These are phyloP conservation scores for Cutaneotrichosporon sp. DNA, from an alignment of 1,284 basidiomycete genomes.

Conservation along the genomic window DNA sequence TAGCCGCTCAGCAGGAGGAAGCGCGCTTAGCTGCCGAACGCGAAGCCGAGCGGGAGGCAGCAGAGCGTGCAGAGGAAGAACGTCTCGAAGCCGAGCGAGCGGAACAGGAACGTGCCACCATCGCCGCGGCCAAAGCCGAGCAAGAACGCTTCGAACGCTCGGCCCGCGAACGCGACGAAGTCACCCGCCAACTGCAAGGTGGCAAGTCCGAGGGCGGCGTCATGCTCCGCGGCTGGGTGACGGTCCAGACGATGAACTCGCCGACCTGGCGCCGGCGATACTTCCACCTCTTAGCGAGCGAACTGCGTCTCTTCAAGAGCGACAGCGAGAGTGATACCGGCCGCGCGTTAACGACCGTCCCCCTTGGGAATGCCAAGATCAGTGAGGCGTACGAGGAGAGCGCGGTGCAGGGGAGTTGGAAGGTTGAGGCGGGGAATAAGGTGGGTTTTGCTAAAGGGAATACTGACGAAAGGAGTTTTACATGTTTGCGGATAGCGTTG, in stretches of 20 bases:
- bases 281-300: conserved; percentile 37
- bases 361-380: conserved; percentile 1
- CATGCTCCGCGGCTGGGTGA: conserved; percentile 49
- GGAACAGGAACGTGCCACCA: not conserved
- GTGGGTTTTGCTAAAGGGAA: conserved; percentile 22
- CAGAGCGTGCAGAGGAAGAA: conserved; percentile 16
- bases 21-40: conserved; percentile 3
- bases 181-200: conserved; percentile 14
- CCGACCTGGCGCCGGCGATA: conserved; percentile 46
- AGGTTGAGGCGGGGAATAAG: conserved; percentile 34
- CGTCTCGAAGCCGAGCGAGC: conserved; percentile 12
- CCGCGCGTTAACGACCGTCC: conserved; percentile 10
- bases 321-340: conserved; percentile 9
- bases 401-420: conserved; percentile 48
- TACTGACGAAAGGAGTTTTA: conserved; percentile 36
- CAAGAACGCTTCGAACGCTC: conserved; percentile 5
- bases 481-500: conserved; percentile 46
- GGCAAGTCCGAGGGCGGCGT: conserved; percentile 33
- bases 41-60: conserved; percentile 11
- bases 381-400: conserved; percentile 42
- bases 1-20: conserved; percentile 15
- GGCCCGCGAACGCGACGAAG: conserved; percentile 18
- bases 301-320: conserved; percentile 42
- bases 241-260: conserved; percentile 41
- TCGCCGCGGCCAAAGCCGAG: not conserved